These are phyloP conservation scores for Leccinum pachyderme DNA, from an alignment of 1,284 basidiomycete genomes.

Conservation along the genomic window DNA sequence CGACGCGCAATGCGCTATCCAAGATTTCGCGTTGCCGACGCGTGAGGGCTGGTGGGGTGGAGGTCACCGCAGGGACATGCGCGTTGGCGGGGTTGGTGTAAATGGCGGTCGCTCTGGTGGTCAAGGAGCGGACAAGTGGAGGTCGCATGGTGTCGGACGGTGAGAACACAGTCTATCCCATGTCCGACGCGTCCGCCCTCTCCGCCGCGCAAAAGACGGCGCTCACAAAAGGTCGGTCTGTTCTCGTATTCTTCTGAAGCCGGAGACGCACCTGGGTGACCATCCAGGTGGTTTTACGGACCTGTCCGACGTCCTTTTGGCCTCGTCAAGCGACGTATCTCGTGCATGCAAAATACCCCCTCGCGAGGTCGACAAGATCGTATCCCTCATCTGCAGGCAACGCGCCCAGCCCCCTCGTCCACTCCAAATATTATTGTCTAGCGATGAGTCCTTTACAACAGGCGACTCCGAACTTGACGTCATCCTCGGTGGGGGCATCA, in stretches of 20 bases:
- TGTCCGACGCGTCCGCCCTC: slow-evolving; percentile 11
- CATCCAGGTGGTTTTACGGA: slow-evolving; percentile 44
- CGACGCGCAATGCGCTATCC: slow-evolving; percentile 74
- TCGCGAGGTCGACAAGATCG: slow-evolving; percentile 46
- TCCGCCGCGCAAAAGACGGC: slow-evolving; percentile 18
- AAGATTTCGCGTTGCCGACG: slow-evolving; percentile 48
- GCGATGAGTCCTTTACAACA: slow-evolving; percentile 54
- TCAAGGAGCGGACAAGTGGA: slow-evolving; percentile 18
- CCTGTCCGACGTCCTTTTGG: slow-evolving; percentile 50
- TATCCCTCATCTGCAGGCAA: slow-evolving; percentile 46
- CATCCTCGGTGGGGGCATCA: slow-evolving; percentile 71
- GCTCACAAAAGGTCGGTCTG: slow-evolving; percentile 28
- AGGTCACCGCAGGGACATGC: slow-evolving; percentile 39
- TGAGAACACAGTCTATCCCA: background rate
- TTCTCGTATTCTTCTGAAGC: background rate
- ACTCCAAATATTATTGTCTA: slow-evolving; percentile 38
- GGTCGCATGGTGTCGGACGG: slow-evolving; percentile 16
- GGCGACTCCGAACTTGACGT: slow-evolving; percentile 68
- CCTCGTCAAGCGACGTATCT: slow-evolving; percentile 47
- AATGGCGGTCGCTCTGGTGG: slow-evolving; percentile 31
- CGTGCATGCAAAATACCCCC: slow-evolving; percentile 51
- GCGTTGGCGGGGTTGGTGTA: slow-evolving; percentile 38
- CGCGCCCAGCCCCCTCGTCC: slow-evolving; percentile 34
- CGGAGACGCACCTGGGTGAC: background rate
- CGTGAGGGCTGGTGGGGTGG: slow-evolving; percentile 51